Conservation (phyloP, 768 basidiomycete species). For the Pleurotus cornucopiae region DNA sequence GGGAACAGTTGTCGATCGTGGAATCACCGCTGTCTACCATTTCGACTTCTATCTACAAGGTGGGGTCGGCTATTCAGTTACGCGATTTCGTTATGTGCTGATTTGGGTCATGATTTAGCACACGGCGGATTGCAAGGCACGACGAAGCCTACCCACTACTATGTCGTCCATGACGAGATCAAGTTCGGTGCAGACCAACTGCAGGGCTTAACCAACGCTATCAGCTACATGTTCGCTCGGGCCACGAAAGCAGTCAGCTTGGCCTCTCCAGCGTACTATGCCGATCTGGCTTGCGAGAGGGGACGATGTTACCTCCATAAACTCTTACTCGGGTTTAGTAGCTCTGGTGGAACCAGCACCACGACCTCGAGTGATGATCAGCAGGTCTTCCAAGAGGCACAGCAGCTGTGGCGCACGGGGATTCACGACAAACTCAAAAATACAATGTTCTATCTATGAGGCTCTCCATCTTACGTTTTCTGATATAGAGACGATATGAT, state of each 20-base stretch:
- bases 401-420: conserved; percentile 50
- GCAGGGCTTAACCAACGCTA: conserved; percentile 65
- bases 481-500: no score
- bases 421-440: conserved; percentile 53
- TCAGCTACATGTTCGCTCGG: conserved; percentile 79
- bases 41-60: conserved; percentile 71
- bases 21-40: conserved; percentile 63
- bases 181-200: conserved; percentile 63
- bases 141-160: conserved; percentile 75
- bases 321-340: conserved; percentile 51
- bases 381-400: conserved; percentile 50
- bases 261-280: conserved; percentile 78
- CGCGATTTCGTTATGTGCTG: not conserved
- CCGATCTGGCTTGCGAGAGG: conserved; percentile 61
- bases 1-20: conserved; percentile 80
- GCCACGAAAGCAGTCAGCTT: conserved; percentile 86
- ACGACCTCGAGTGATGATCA: conserved; percentile 36
- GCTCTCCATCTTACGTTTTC: no score
- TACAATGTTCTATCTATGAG: conserved; percentile 74
- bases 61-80: conserved; percentile 12
- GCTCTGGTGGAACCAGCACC: conserved; percentile 26
- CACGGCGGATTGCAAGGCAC: conserved; percentile 76
- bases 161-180: conserved; percentile 78
- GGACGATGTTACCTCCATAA: conserved; percentile 75
- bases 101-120: conserved; percentile 29